Percentiles rank a stretch among this genome's conserved stretches.
Conservation (phyloP, 495 filamentous ascomycete species). For the Neurospora sp. region DNA sequence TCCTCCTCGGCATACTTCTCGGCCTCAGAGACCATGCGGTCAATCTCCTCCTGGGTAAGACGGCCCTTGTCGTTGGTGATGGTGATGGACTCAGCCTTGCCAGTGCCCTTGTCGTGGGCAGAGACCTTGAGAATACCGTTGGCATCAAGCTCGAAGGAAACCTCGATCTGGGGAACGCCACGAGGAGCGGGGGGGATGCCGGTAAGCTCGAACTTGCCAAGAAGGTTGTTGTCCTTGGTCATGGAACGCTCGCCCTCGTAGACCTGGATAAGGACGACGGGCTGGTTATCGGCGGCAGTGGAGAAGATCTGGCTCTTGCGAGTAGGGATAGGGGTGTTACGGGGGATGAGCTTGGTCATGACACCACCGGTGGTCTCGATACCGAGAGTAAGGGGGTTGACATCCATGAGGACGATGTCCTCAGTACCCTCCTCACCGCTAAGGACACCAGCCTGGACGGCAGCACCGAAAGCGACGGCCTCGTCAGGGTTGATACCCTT, state of each 20-base stretch:
- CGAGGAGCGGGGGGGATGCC: slow-evolving; percentile 90
- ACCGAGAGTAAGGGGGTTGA: slow-evolving; percentile 95
- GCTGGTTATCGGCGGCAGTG: slow-evolving; percentile 96
- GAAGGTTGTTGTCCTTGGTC: slow-evolving; percentile 93
- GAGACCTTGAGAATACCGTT: slow-evolving; percentile 97
- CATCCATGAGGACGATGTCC: slow-evolving; percentile 87
- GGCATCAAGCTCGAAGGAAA: slow-evolving; percentile 94
- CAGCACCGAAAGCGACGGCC: slow-evolving; percentile 93
- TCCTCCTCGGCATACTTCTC: slow-evolving; percentile 99
- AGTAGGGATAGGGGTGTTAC: slow-evolving; percentile 91
- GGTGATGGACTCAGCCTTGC: slow-evolving; percentile 91
- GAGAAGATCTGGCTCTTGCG: slow-evolving; percentile 98
- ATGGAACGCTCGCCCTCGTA: slow-evolving; percentile 92
- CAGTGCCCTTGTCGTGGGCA: slow-evolving; percentile 92
- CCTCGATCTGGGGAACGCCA: slow-evolving; percentile 95
- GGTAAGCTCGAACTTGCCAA: slow-evolving; percentile 97
- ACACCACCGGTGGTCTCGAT: slow-evolving; percentile 98
- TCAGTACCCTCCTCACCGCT: slow-evolving; percentile 73
- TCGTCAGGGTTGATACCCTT: slow-evolving; percentile 99
- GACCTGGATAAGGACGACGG: slow-evolving; percentile 93
- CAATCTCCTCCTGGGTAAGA: slow-evolving; percentile 90
- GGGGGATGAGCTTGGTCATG: slow-evolving; percentile 95
- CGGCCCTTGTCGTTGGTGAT: slow-evolving; percentile 99
- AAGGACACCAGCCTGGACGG: slow-evolving; percentile 93
- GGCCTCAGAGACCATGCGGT: slow-evolving; percentile 94